Percentiles rank a stretch among this genome's conserved stretches.
Conservation (phyloP, 768 basidiomycete species). For the Hypsizygus marmoreus region DNA sequence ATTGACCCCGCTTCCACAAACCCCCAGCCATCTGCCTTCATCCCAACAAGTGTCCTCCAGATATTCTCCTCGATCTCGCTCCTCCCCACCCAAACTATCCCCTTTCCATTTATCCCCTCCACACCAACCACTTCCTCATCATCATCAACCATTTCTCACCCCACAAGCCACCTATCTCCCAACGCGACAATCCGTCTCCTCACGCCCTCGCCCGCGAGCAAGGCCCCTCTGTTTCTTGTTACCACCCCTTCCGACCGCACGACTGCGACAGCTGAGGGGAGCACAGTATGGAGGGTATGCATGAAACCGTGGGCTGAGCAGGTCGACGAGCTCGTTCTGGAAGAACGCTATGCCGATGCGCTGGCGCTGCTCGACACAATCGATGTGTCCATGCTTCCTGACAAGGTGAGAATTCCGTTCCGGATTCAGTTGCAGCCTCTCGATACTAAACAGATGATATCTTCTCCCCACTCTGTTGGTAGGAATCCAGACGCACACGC, state of each 20-base stretch:
- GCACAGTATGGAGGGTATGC: conserved; percentile 71
- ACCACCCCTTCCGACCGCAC: conserved; percentile 77
- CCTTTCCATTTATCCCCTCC: conserved; percentile 58
- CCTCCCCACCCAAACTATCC: conserved; percentile 57
- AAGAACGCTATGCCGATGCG: conserved; percentile 74
- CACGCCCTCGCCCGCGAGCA: conserved; percentile 51
- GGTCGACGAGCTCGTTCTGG: conserved; percentile 78
- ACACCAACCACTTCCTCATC: conserved; percentile 24
- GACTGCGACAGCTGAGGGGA: conserved; percentile 67
- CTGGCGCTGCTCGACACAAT: conserved; percentile 75
- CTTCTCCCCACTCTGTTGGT: conserved; percentile 13
- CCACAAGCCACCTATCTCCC: too few species aligned
- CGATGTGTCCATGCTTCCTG: conserved; percentile 57
- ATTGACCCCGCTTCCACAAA: conserved; percentile 24
- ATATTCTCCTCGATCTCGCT: conserved; percentile 73
- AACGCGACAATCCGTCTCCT: conserved; percentile 67
- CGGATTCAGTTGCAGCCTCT: too few species aligned
- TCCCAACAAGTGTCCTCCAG: conserved; percentile 63
- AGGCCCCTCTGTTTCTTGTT: conserved; percentile 61
- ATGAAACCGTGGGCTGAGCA: conserved; percentile 81
- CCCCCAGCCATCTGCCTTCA: conserved; percentile 38
- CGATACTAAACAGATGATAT: too few species aligned
- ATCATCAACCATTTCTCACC: too few species aligned
- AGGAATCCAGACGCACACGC: conserved; percentile 58
- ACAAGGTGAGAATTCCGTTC: conserved; percentile 63